Conservation (phyloP, 2,329 filamentous ascomycete species). For the Fusarium camptoceras region DNA sequence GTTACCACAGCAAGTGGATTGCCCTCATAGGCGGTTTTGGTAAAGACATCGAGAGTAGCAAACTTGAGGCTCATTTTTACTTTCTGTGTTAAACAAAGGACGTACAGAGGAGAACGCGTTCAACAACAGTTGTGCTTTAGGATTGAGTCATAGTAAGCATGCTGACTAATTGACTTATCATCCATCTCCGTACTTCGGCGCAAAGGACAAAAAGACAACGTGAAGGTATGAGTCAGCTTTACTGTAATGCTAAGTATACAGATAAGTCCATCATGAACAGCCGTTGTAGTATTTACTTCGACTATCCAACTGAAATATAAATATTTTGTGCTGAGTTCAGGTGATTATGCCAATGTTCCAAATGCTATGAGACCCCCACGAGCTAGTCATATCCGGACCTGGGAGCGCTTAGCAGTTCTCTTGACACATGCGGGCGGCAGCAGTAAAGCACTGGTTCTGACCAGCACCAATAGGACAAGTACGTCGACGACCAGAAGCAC, state of each 20-base stretch:
- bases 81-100: fast-evolving
- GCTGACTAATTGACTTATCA: neutral
- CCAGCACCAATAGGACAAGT: neutral
- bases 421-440: neutral
- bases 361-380: neutral
- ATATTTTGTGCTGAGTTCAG: neutral
- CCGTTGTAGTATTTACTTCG: fast-evolving
- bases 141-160: neutral
- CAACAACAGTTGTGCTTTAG: fast-evolving
- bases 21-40: conserved; percentile 61
- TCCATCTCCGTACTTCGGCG: neutral
- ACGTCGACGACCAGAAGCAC: neutral
- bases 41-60: conserved; percentile 69
- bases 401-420: neutral
- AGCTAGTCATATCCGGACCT: neutral
- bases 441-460: neutral
- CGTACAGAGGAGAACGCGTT: too few species aligned
- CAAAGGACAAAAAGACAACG: too few species aligned
- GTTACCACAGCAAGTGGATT: conserved; percentile 71
- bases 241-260: neutral
- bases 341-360: neutral
- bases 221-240: neutral
- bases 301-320: too few species aligned
- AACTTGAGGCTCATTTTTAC: conserved; percentile 55
- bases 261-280: fast-evolving